Evolutionary conservation across 139 green algal species (phyloP), one percentile per base, ranked within the genome.

Genomic region (Spirogloea muscicola): DNA sequence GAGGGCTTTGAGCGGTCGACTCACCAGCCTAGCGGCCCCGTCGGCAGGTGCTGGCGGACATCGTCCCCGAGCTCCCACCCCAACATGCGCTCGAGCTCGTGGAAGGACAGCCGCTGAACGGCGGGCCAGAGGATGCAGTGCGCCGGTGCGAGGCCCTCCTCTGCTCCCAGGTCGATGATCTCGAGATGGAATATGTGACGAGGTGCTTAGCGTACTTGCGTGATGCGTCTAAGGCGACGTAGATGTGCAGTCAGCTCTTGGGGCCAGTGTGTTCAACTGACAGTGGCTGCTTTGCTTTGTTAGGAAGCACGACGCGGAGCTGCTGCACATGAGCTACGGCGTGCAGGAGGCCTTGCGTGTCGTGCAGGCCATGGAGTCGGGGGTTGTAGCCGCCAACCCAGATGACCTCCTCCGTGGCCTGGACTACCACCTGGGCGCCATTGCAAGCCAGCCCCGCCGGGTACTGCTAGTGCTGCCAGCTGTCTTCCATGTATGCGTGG

Each of bases 291-390:
- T 65, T 58, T 16, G 13, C 57, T n/a, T n/a, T n/a, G 55, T 52
- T 34, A 76, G 68, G 58, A n/a, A 68, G 42, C 41, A 55, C n/a
- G 68, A 76, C 58, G 48, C 75, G 29, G 68, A 76, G 68, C 68
- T 76, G 9, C 27, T 76, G 9, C 68, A 27, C 34, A 76, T 76
- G 68, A 31, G 39, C 57, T 75, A 75, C 42, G 68, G 9, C 29
- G 6, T 76, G 41, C 49, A 76, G 57, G 25, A 7, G 3, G 48
- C 16, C 33, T 21, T 76, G 25, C 31, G 25, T 6, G 68, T 31
- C 16, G 37, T 76, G 25, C 27, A 3, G 3, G 37, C 68, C 33
- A 76, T 76, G 55, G 68, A 76, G 27, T 18, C 38, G 25, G 52
- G 57, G 36, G 27, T 41, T 16, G 52, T 41, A 9, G 41, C 40